Evolutionary conservation across 2,329 filamentous ascomycete genomes (phyloP).

Genomic region (Colletotrichum eleusines): DNA sequence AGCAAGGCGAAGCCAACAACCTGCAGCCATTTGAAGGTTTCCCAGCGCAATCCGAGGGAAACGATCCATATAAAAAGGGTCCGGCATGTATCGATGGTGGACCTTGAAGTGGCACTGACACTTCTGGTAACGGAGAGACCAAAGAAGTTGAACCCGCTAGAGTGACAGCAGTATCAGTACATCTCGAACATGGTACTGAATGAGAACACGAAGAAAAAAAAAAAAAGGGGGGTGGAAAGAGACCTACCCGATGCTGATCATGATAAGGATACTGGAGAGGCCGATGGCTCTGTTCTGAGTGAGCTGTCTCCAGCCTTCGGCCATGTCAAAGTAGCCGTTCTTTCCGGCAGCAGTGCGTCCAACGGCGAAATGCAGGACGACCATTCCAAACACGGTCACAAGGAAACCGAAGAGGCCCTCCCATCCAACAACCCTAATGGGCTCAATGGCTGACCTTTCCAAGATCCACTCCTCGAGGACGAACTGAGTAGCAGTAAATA

Average conservation of each 20-base stretch:
- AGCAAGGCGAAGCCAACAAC: constrained; percentile 88
- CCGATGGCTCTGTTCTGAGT: constrained; percentile 77
- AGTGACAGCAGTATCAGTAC: constrained; percentile 24
- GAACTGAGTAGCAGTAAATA: constrained; percentile 97
- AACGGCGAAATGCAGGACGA: constrained; percentile 81
- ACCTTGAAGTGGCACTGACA: constrained; percentile 92
- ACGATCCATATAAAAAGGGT: constrained; percentile 99
- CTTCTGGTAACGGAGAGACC: constrained; percentile 90
- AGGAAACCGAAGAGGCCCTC: constrained; percentile 92
- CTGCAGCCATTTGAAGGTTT: constrained; percentile 97
- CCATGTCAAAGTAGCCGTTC: constrained; percentile 90
- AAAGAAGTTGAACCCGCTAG: constrained; percentile 97
- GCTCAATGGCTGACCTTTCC: constrained; percentile 73
- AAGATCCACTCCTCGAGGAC: constrained; percentile 96
- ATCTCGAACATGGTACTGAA: constrained; percentile 7
- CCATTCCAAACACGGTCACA: constrained; percentile 83
- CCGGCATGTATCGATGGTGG: constrained; percentile 96
- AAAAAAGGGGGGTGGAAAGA: too few relatives aligned
- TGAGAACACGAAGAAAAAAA: neutral
- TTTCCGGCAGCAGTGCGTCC: constrained; percentile 80
- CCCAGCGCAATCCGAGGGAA: constrained; percentile 93
- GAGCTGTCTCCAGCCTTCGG: constrained; percentile 87
- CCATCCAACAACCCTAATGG: constrained; percentile 94
- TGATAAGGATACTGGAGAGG: constrained; percentile 87
- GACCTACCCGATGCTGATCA: constrained; percentile 94